Conservation (phyloP, 352 stramenopile species). For the Aphanomyces stellatus region DNA sequence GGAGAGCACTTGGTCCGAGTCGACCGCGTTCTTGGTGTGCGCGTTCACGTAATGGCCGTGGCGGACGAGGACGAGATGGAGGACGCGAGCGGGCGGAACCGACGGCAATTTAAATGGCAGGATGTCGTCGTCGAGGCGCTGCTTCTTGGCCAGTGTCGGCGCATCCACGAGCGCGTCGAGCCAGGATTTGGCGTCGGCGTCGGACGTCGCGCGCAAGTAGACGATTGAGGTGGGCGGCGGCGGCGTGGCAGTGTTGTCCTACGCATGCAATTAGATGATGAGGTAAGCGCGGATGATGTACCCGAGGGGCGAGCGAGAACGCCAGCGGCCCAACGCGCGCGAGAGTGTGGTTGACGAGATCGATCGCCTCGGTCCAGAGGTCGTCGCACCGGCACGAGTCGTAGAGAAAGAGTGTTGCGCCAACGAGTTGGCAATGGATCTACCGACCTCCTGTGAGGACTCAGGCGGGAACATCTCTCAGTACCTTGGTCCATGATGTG, state of each 20-base stretch:
- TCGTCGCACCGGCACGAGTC: background rate
- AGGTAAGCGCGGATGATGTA: too few species aligned
- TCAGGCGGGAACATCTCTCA: too few species aligned
- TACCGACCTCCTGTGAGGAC: slow-evolving; percentile 1
- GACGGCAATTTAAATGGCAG: slow-evolving; percentile 21
- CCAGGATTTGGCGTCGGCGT: background rate
- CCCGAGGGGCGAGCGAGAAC: too few species aligned
- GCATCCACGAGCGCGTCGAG: background rate
- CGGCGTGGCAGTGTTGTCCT: too few species aligned
- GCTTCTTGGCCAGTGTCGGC: slow-evolving; percentile 2
- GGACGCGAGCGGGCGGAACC: slow-evolving; percentile 39
- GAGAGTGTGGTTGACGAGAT: background rate
- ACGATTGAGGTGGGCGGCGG: too few species aligned
- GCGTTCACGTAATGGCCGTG: slow-evolving; percentile 81
- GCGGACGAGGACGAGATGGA: slow-evolving; percentile 66
- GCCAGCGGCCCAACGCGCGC: background rate
- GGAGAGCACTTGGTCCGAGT: slow-evolving; percentile 65
- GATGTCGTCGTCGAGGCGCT: background rate
- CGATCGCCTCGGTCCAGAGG: background rate
- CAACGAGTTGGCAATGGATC: slow-evolving; percentile 3
- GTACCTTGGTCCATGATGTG: slow-evolving; percentile 15
- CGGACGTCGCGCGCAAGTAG: background rate
- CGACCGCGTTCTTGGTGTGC: slow-evolving; percentile 41
- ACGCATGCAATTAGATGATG: too few species aligned
- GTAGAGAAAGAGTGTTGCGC: slow-evolving; percentile 11